Base-by-base conservation (phyloP, 2,329 filamentous ascomycete genomes). In the Xylariales sp. region DNA sequence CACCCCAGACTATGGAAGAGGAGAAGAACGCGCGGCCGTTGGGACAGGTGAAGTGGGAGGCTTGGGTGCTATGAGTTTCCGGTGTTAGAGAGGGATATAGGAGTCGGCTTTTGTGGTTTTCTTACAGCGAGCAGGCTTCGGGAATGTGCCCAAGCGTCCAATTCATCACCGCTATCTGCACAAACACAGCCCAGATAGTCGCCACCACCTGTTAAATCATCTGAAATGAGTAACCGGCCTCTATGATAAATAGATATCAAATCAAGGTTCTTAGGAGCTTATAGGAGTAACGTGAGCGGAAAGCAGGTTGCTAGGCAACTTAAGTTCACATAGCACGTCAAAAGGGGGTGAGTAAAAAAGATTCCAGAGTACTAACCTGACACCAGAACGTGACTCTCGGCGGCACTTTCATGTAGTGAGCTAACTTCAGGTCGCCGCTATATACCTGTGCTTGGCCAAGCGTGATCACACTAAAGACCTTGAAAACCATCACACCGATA, bases 401-500 rank as follows among this genome's bases (percentile, higher is more conserved):
- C 0, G 85, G 78, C 3, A 80, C 68, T 68, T 80, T 80, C 77
- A 80, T 80, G 53, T 81, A 81, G 61, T 80, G 79, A 3, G 75
- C 79, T 59, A 80, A 43, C 71, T 81, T 81, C 28, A 81, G 68
- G 61, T 81, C 79, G 3, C 69, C 69, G 30, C 73, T 75, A 65
- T 79, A 80, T 12, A 72, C 71, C 64, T 79, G 78, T 14, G 78
- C 79, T 60, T 81, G 79, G 6, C 76, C 76, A n/a, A 81, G 73
- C 1, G 77, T 76, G 41, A 80, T 80, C 8, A 77, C 78, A 36
- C 77, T 79, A 68, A 83, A 87, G 1, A 84, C 85, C 72, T 87
- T 87, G 79, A 87, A 87, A 61, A 87, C 77, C 84, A 88, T 87
- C 74, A 86, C 83, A 3, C 81, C 85, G 62, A 87, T 82, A 0